Evolutionary conservation across 805 yeast genomes (phyloP).

Genomic region (Sugiyamaella marilandica): DNA sequence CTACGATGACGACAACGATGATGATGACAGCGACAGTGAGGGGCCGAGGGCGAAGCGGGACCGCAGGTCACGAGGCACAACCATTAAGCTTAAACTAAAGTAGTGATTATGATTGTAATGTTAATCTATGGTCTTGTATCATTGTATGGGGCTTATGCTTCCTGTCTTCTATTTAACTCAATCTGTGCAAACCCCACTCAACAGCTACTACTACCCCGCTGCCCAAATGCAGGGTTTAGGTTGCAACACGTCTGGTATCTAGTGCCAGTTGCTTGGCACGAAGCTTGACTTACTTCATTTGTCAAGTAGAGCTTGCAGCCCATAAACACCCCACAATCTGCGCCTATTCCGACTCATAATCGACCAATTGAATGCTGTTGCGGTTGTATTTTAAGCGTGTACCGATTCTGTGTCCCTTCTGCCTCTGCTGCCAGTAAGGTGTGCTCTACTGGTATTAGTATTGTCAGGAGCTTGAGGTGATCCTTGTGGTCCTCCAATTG

Average conservation of each 20-base stretch:
- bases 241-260: constrained; percentile 1
- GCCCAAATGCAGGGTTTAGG: constrained; percentile 1
- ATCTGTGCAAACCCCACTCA: neutral
- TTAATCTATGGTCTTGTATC: neutral
- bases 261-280: neutral
- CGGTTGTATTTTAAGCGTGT: too few species aligned
- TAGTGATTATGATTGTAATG: neutral
- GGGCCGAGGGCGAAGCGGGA: neutral
- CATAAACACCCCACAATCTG: too few species aligned
- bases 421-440: too few species aligned
- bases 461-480: too few species aligned
- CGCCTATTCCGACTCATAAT: too few species aligned
- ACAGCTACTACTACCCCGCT: neutral
- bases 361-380: too few species aligned
- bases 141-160: neutral
- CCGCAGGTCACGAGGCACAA: neutral
- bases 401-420: too few species aligned
- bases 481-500: too few species aligned
- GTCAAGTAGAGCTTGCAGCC: too few species aligned
- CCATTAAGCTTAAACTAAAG: constrained; percentile 1
- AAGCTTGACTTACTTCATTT: neutral
- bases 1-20: neutral
- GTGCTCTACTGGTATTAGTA: too few species aligned
- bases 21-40: neutral
- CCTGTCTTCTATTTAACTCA: neutral